Evolutionary conservation across 129 eudicot genomes (phyloP).

Genomic region (Kitagawia praeruptora): DNA sequence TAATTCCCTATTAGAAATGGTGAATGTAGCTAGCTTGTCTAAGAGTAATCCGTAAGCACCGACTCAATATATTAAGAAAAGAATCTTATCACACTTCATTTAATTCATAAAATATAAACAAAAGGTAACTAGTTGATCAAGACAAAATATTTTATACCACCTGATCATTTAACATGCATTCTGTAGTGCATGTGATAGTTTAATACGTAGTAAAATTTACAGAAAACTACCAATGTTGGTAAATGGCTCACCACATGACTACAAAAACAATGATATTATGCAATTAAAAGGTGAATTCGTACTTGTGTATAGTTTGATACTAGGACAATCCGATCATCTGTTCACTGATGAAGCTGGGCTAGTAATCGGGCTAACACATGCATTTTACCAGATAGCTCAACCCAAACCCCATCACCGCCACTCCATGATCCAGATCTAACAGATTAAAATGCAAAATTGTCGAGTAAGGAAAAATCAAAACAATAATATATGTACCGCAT

Average conservation of each 20-base stretch:
- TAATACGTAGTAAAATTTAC: not conserved
- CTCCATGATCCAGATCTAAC: constrained; percentile 97
- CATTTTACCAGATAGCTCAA: constrained; percentile 97
- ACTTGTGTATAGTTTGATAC: constrained; percentile 99
- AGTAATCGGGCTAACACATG: constrained; percentile 83
- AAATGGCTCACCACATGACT: not conserved
- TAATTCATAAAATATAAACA: not conserved
- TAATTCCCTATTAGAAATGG: not conserved
- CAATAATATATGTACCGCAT: not conserved
- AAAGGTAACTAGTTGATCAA: not conserved
- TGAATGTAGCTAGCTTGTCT: not conserved
- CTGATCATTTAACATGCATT: not conserved
- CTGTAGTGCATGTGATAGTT: not conserved
- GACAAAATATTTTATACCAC: not conserved
- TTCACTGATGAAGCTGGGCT: constrained; percentile 68
- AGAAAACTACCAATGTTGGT: not conserved
- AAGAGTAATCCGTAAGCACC: not conserved
- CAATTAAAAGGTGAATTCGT: not conserved
- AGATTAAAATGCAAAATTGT: constrained; percentile 15
- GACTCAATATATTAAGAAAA: not conserved
- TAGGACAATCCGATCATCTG: constrained; percentile 93
- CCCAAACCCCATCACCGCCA: constrained; percentile 95
- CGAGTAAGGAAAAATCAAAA: constrained; percentile 5
- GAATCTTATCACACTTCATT: not conserved
- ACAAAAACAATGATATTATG: not conserved